Evolutionary conservation across 2,329 filamentous ascomycete genomes (phyloP).

Genomic region (Sclerotinia glacialis): DNA sequence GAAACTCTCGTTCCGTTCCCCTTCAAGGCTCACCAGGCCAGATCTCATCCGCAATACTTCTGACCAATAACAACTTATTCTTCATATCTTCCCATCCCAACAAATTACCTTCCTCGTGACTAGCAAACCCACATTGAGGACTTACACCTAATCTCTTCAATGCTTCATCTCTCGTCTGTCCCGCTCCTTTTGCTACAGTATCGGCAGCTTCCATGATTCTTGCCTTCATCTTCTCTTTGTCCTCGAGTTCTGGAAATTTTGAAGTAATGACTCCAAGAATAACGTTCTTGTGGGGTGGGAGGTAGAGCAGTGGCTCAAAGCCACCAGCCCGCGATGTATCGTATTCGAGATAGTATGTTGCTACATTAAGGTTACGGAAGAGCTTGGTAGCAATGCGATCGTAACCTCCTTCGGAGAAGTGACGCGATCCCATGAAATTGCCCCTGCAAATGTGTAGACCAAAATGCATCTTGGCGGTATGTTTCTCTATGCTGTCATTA

Average conservation of each 20-base stretch:
- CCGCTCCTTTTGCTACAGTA: slow-evolving; percentile 66
- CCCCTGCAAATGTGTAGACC: slow-evolving; percentile 74
- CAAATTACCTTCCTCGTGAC: slow-evolving; percentile 54
- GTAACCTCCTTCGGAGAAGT: slow-evolving; percentile 66
- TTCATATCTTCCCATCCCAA: slow-evolving; percentile 68
- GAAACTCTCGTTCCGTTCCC: background rate
- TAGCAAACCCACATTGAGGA: slow-evolving; percentile 65
- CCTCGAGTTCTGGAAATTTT: slow-evolving; percentile 60
- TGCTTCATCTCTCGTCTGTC: slow-evolving; percentile 63
- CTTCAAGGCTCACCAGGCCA: slow-evolving; percentile 49
- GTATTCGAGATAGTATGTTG: slow-evolving; percentile 69
- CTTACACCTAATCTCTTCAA: slow-evolving; percentile 66
- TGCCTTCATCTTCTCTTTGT: slow-evolving; percentile 61
- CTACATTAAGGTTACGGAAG: slow-evolving; percentile 60
- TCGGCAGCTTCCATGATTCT: slow-evolving; percentile 60
- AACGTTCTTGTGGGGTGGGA: slow-evolving; percentile 62
- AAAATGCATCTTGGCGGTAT: slow-evolving; percentile 68
- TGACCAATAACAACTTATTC: slow-evolving; percentile 68
- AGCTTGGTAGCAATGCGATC: slow-evolving; percentile 66
- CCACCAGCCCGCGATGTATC: slow-evolving; percentile 63
- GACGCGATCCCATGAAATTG: slow-evolving; percentile 64
- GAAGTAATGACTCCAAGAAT: slow-evolving; percentile 63
- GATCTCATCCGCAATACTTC: slow-evolving; percentile 69
- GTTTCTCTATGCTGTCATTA: slow-evolving; percentile 64
- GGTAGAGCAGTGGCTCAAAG: slow-evolving; percentile 61